Base-by-base conservation (phyloP, 2,329 filamentous ascomycete genomes). In the Penicillium decumbens region DNA sequence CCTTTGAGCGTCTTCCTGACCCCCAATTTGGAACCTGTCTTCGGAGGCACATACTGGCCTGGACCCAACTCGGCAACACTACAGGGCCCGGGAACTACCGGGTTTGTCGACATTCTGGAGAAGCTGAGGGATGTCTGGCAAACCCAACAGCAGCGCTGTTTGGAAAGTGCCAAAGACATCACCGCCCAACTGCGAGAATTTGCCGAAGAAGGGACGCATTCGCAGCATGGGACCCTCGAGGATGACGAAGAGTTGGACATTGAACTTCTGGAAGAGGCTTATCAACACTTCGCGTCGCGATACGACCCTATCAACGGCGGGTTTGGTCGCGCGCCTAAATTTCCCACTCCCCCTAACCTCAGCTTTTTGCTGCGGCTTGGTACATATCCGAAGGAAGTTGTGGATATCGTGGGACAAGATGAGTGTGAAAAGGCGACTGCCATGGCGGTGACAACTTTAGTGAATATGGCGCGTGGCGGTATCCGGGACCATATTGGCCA, bases 1-100 rank as follows among this genome's bases (percentile, higher is more conserved):
- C 93, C 93, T 1, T 74, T 97, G 53, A 97, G 96, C 65, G 85
- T 95, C n/a, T 97, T 98, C 67, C 79, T 97, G 27, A 98, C 93
- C 0, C 90, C 93, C 0, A 85, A 95, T 59, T 79, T 97, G 24
- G 86, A 95, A 64, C 93, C 93, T 0, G 87, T 98, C 8, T 97
- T 96, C 71, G 93, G 93, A 32, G 92, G 92, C 23, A 96, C 92
- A 7, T 97, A 96, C 70, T 97, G 90, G 88, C 89, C 91, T 3
- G 88, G 88, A 0, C 88, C 90, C 0, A 84, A 83, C 42, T 81
- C 83, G 4, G 67, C 67, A 6, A 73, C 70, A 23, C 65, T 72
- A 8, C 70, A 69, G 1, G 69, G 70, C n/a, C 61, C 78, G 40
- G 82, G 83, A 40, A 81, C 85, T 4, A 79, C 88, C n/a, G 85